Percentiles rank a stretch among this genome's conserved stretches.
phyloP scores from a whole-genome alignment of 192 early-diverging fungal species.

The Rhizophagus clarus region DNA sequence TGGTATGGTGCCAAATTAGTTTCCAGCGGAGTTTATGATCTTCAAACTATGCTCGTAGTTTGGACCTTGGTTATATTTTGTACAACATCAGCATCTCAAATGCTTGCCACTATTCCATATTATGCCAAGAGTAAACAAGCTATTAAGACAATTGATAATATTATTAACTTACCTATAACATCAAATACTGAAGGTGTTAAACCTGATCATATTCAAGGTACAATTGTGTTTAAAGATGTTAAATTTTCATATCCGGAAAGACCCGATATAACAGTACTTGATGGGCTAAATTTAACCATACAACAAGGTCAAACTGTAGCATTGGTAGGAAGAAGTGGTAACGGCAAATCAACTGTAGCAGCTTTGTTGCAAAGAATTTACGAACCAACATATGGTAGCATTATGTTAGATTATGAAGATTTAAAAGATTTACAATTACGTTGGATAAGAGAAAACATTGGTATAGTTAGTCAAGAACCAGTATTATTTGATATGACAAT shows the following conservation, averaged over 20 bases:
- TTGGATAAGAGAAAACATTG: constrained; percentile 64
- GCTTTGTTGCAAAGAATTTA: constrained; percentile 74
- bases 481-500: constrained; percentile 70
- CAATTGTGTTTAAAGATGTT: constrained; percentile 59
- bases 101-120: constrained; percentile 15
- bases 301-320: constrained; percentile 45
- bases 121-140: constrained; percentile 24
- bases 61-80: constrained; percentile 32
- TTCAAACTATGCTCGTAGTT: constrained; percentile 20
- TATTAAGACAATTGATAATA: not conserved
- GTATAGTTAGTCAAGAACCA: constrained; percentile 75
- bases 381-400: constrained; percentile 57
- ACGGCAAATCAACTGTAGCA: constrained; percentile 68
- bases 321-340: constrained; percentile 49
- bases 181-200: not conserved
- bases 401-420: constrained; percentile 62
- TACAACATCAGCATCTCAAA: constrained; percentile 16
- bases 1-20: constrained; percentile 21
- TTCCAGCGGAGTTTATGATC: constrained; percentile 14
- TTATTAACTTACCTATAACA: not conserved
- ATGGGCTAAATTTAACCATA: constrained; percentile 55
- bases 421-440: constrained; percentile 55
- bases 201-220: constrained; percentile 41
- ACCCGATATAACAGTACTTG: constrained; percentile 54
- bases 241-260: constrained; percentile 72